Evolutionary conservation across 106 monocot species (phyloP), one percentile per base, ranked within the genome.

Genomic region (Iris macrosiphon): DNA sequence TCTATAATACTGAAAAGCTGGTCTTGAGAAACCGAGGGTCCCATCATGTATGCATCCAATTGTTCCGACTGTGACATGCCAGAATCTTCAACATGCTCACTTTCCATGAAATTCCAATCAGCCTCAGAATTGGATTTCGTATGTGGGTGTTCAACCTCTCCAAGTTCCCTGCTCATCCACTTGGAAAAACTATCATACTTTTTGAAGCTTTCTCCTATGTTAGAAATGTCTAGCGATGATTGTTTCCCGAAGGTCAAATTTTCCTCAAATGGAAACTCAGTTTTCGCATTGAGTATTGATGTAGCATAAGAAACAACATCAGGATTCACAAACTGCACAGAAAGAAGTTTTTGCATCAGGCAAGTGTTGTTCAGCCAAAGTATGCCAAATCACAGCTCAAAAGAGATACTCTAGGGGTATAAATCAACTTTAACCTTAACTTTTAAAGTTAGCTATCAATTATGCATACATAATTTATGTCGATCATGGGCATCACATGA

Each of bases 1-100:
- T 92, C 85, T 67, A 47, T 54, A 38, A 92, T 82, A 67, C 85
- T 92, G 78, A 92, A 92, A 40, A 86, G 76, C 57, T 92, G 86
- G 14, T 92, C 86, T 63, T 82, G 72, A 27, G 92, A 81, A 66
- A 86, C 69, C 7, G 78, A 73, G 1, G 85, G 92, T 27, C 79
- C 69, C 66, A 92, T 60, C 20, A 73, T 38, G 33, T 63, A 87
- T 61, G 70, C 50, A 66, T 79, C 85, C n/a, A n/a, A n/a, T 21
- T 82, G 75, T 31, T 76, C 78, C 62, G 63, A 67, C 41, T 70
- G 40, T 8, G 79, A 61, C 62, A 76, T 55, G 55, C 57, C 57
- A 55, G 79, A 73, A 55, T 74, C 81, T 30, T 79, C 81, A 75
- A 67, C 69, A 59, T 35, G 55, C 16, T 63, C 77, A 67, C 40